Percentiles rank a stretch among this genome's conserved stretches.
These are phyloP conservation scores for Fusarium tricinctum DNA, from an alignment of 2,329 filamentous ascomycete species.

Conservation along the genomic window DNA sequence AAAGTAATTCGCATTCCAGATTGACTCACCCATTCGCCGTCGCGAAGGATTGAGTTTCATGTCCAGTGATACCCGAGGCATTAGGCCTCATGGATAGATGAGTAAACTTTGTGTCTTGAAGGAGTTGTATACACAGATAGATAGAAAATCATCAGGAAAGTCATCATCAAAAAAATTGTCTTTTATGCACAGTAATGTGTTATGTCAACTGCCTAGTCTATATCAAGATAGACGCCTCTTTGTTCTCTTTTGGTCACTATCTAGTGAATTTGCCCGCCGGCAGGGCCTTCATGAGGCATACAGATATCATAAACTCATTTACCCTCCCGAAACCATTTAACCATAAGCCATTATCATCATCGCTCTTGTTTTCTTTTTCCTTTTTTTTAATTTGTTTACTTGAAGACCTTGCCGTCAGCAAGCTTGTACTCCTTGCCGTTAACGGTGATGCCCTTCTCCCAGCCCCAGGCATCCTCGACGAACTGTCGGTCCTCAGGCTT, in stretches of 20 bases:
- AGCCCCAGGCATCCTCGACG: conserved; percentile 89
- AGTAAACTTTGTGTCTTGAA: background rate
- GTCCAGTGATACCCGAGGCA: conserved; percentile 37
- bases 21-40: background rate
- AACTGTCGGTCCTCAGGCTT: conserved; percentile 88
- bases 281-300: conserved; percentile 46
- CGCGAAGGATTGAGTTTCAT: conserved; percentile 13
- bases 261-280: conserved; percentile 42
- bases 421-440: conserved; percentile 90
- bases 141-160: background rate
- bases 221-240: conserved; percentile 36
- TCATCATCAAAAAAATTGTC: background rate
- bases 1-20: background rate
- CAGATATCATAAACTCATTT: conserved; percentile 51
- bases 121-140: background rate
- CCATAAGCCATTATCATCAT: conserved; percentile 55
- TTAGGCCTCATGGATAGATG: conserved; percentile 19
- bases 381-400: conserved; percentile 71
- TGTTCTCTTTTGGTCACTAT: conserved; percentile 38
- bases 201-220: conserved; percentile 40
- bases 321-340: conserved; percentile 49
- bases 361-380: conserved; percentile 38
- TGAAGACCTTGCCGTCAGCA: conserved; percentile 98
- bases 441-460: conserved; percentile 86
- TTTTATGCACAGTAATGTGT: conserved; percentile 18